phyloP scores from a whole-genome alignment of 805 yeast species.

The Suhomyces sp. region DNA sequence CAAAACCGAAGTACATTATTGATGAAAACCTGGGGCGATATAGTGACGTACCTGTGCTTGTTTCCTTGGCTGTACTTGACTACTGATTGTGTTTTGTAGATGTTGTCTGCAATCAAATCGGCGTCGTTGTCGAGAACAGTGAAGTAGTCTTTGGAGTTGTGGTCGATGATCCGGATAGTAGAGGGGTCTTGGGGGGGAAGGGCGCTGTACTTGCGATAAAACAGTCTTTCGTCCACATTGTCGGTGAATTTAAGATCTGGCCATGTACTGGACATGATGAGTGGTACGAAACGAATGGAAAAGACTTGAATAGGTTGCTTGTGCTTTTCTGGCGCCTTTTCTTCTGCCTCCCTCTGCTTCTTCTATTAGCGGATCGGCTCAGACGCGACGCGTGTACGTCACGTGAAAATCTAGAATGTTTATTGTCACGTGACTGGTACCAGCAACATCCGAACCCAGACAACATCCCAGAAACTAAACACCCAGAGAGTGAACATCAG shows the following conservation, averaged over 20 bases:
- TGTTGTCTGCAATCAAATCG: constrained; percentile 70
- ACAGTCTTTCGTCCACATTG: constrained; percentile 41
- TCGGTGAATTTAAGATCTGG: constrained; percentile 44
- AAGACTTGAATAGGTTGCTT: not conserved
- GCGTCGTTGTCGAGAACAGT: constrained; percentile 76
- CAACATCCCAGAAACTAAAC: too few species aligned
- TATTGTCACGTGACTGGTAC: too few species aligned
- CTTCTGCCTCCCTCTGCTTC: not conserved
- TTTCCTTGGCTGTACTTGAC: constrained; percentile 55
- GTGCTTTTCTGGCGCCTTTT: too few species aligned
- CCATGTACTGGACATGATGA: constrained; percentile 36
- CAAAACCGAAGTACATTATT: constrained; percentile 60
- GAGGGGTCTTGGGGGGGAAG: constrained; percentile 47
- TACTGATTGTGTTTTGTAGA: constrained; percentile 82
- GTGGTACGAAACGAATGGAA: too few species aligned
- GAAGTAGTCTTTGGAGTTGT: constrained; percentile 70
- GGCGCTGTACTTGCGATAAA: constrained; percentile 42
- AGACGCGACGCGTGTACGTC: not conserved
- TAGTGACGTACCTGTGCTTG: constrained; percentile 59
- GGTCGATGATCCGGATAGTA: constrained; percentile 71
- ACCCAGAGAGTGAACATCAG: too few species aligned
- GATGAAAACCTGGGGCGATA: constrained; percentile 71
- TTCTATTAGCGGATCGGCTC: not conserved
- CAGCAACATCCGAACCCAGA: too few species aligned
- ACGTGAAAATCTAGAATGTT: too few species aligned